Conservation (phyloP, 495 filamentous ascomycete genomes). For the Astrothelium subdiscretum region DNA sequence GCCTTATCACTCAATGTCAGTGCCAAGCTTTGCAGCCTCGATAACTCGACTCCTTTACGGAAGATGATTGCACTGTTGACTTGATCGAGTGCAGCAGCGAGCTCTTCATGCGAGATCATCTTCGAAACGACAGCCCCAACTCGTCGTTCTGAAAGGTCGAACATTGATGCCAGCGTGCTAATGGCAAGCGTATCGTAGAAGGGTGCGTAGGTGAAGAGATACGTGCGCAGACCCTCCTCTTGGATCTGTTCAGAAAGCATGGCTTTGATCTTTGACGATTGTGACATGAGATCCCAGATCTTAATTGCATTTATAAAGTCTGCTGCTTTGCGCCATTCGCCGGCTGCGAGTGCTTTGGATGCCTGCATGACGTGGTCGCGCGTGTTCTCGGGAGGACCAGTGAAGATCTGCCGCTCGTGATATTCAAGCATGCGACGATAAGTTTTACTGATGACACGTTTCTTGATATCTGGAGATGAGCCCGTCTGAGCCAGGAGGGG, state of each 20-base stretch:
- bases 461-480: constrained; percentile 91
- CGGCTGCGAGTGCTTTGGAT: constrained; percentile 87
- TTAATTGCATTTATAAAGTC: constrained; percentile 92
- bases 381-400: constrained; percentile 94
- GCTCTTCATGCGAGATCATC: constrained; percentile 99
- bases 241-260: constrained; percentile 98
- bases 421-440: constrained; percentile 98
- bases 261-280: constrained; percentile 79
- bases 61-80: constrained; percentile 97
- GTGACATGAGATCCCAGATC: constrained; percentile 96
- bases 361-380: constrained; percentile 98
- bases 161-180: constrained; percentile 78
- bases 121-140: constrained; percentile 91
- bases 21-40: constrained; percentile 86
- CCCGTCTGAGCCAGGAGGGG: constrained; percentile 93
- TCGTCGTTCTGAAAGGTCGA: constrained; percentile 83
- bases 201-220: constrained; percentile 98
- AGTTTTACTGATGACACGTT: constrained; percentile 97
- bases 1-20: constrained; percentile 94
- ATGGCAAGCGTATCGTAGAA: constrained; percentile 96
- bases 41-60: constrained; percentile 97
- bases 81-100: constrained; percentile 91
- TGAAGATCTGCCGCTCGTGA: constrained; percentile 98
- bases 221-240: constrained; percentile 93
- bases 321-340: constrained; percentile 95